Evolutionary conservation across 306 rosid species (phyloP).

Genomic region (Trifolium pratense): DNA sequence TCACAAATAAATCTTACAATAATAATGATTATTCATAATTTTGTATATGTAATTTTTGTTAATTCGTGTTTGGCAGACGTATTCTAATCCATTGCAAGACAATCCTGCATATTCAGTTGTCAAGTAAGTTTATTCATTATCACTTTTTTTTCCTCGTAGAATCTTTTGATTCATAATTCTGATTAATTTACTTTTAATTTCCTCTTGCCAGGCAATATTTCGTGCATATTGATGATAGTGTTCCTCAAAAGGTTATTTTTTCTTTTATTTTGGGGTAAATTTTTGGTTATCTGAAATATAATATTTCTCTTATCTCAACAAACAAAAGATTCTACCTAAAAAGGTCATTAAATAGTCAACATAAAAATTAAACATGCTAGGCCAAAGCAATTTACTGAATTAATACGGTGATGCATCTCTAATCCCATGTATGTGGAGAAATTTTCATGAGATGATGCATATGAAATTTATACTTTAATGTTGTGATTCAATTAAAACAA

Average conservation of each 20-base stretch:
- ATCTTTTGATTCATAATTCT: not conserved
- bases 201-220: slow-evolving; percentile 82
- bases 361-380: too few species aligned
- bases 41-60: not conserved
- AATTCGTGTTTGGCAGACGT: slow-evolving; percentile 55
- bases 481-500: not conserved
- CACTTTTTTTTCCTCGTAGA: slow-evolving; percentile 11
- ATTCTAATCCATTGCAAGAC: slow-evolving; percentile 85
- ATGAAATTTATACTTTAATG: not conserved
- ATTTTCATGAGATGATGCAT: not conserved
- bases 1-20: not conserved
- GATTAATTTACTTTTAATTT: slow-evolving; percentile 25
- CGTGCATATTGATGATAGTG: slow-evolving; percentile 81
- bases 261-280: not conserved
- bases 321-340: not conserved
- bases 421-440: slow-evolving; percentile 27
- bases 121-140: slow-evolving; percentile 56
- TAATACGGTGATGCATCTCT: slow-evolving; percentile 29
- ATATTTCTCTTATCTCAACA: not conserved
- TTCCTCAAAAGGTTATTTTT: slow-evolving; percentile 67
- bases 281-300: slow-evolving; percentile 4
- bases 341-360: not conserved
- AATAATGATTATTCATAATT: not conserved
- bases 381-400: not conserved
- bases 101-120: slow-evolving; percentile 95